A percentile compares a stretch with the other conserved stretches of the same genome.
Conservation (phyloP, 2,329 filamentous ascomycete species). For the Talaromyces sp. region DNA sequence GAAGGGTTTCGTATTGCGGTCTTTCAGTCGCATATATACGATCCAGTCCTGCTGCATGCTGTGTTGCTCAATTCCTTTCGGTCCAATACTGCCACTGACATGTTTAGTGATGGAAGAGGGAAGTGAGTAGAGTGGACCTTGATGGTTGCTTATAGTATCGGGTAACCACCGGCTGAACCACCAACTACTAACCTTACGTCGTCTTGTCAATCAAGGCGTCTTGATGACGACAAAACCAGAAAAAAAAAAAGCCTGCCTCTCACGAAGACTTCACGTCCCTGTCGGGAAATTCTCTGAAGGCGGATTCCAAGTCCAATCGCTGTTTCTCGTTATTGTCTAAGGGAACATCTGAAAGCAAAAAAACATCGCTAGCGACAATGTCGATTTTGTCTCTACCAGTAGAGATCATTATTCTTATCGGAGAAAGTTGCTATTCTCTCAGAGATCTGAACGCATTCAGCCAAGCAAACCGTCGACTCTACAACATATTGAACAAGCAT, state of each 20-base stretch:
- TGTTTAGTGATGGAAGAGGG: not conserved
- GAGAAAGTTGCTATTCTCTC: not conserved
- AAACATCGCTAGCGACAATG: not conserved
- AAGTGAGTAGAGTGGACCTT: not conserved
- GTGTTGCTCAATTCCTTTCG: no score
- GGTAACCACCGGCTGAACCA: not conserved
- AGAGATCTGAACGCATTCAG: not conserved
- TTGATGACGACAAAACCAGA: not conserved
- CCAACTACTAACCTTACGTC: not conserved
- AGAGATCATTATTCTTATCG: not conserved
- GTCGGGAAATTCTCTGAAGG: no score
- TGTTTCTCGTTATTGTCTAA: not conserved
- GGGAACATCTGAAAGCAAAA: not conserved
- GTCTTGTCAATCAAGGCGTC: not conserved
- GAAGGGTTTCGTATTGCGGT: no score
- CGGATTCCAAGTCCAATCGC: not conserved
- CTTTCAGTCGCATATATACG: no score
- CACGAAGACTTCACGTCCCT: no score
- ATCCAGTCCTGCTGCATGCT: no score
- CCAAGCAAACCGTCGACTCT: not conserved
- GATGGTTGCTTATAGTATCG: not conserved
- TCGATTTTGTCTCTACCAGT: not conserved
- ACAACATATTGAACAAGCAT: not conserved
- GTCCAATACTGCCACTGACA: not conserved
- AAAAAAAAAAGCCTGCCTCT: not conserved